Evolutionary conservation across 768 basidiomycete species (phyloP).

Genomic region (Agaricus sinodeliciosus): DNA sequence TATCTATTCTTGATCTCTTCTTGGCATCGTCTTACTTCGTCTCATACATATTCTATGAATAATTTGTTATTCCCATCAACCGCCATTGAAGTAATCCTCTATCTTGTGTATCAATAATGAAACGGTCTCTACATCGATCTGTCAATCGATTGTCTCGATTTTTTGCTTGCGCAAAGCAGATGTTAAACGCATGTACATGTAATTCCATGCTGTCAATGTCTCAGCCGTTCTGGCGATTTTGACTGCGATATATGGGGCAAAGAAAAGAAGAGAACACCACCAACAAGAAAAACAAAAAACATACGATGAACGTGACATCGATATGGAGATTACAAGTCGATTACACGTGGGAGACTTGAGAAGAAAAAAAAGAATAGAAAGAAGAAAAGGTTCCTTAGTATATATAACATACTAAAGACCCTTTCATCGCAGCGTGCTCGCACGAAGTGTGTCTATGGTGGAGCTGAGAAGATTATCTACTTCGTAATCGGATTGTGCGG

Average conservation of each 20-base stretch:
- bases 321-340: not conserved
- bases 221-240: too few relatives aligned
- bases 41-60: not conserved
- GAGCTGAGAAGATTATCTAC: conserved; percentile 29
- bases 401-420: too few relatives aligned
- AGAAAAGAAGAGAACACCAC: too few relatives aligned
- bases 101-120: conserved; percentile 1
- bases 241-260: too few relatives aligned
- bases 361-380: not conserved
- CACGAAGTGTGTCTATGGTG: conserved; percentile 24
- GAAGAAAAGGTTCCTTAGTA: too few relatives aligned
- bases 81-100: not conserved
- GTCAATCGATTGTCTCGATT: too few relatives aligned
- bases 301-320: too few relatives aligned
- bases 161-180: too few relatives aligned
- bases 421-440: conserved; percentile 28
- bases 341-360: not conserved
- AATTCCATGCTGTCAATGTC: too few relatives aligned
- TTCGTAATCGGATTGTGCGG: conserved; percentile 13
- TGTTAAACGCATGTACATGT: too few relatives aligned
- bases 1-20: not conserved
- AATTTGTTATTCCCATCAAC: not conserved
- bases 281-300: too few relatives aligned
- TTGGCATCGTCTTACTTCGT: not conserved
- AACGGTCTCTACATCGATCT: not conserved